Conservation (phyloP, 1,139 yeast species). For the Suhomyces guaymorum region DNA sequence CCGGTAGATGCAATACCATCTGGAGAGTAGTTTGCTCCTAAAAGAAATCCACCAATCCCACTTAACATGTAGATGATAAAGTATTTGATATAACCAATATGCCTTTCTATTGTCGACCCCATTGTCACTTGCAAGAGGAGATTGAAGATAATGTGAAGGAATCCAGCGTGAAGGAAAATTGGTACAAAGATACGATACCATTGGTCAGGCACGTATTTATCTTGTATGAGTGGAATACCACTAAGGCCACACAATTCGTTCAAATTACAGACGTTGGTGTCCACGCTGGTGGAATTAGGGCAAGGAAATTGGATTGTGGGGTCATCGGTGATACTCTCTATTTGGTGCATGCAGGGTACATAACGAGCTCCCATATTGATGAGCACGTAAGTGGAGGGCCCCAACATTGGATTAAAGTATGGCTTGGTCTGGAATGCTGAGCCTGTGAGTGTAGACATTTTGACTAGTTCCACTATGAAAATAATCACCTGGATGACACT, state of each 20-base stretch:
- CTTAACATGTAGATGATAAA: conserved; percentile 58
- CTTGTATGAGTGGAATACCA: conserved; percentile 37
- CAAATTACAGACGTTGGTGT: conserved; percentile 58
- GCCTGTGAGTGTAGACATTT: conserved; percentile 63
- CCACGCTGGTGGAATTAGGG: conserved; percentile 61
- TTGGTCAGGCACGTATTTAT: conserved; percentile 52
- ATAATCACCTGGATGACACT: conserved; percentile 57
- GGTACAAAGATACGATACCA: conserved; percentile 74
- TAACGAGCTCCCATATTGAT: conserved; percentile 74
- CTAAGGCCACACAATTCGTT: conserved; percentile 64
- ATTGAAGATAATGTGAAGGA: conserved; percentile 68
- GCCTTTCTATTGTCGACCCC: conserved; percentile 64
- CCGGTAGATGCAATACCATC: conserved; percentile 71
- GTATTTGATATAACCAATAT: conserved; percentile 58
- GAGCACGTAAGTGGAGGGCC: conserved; percentile 70
- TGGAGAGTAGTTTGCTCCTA: conserved; percentile 75
- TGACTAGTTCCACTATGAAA: conserved; percentile 66
- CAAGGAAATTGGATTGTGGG: conserved; percentile 58
- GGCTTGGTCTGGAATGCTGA: conserved; percentile 71
- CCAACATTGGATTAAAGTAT: conserved; percentile 76
- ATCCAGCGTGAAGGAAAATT: conserved; percentile 76
- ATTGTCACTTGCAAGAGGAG: conserved; percentile 59
- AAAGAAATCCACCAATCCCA: conserved; percentile 67
- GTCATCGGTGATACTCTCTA: conserved; percentile 53
- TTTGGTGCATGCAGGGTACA: conserved; percentile 67